A percentile compares a stretch with the other conserved stretches of the same genome.
Evolutionary conservation across 2,329 filamentous ascomycete genomes (phyloP).

Genomic region (Fusarium duplospermum): DNA sequence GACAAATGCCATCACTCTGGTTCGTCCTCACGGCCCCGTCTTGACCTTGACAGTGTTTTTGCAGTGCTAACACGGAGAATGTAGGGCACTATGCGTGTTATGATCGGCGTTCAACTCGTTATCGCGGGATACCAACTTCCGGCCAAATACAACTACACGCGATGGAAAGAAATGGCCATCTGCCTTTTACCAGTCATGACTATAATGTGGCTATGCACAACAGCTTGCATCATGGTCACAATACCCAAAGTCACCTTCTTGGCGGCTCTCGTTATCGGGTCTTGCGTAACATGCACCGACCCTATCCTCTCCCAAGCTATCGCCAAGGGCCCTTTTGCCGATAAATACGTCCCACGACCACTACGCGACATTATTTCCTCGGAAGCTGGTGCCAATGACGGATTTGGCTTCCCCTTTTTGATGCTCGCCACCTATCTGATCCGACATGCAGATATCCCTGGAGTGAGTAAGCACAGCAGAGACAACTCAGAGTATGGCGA

Average conservation of each 20-base stretch:
- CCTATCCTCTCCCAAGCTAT: conserved; percentile 23
- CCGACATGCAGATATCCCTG: conserved; percentile 6
- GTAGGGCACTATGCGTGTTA: conserved; percentile 63
- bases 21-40: not conserved
- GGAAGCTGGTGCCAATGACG: conserved; percentile 68
- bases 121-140: conserved; percentile 73
- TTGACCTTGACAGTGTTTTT: not conserved
- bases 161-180: conserved; percentile 65
- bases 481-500: not conserved
- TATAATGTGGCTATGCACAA: conserved; percentile 70
- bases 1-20: not conserved
- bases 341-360: conserved; percentile 68
- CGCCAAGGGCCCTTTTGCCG: conserved; percentile 58
- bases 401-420: conserved; percentile 53
- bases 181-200: conserved; percentile 71
- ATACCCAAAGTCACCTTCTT: conserved; percentile 66
- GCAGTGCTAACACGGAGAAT: not conserved
- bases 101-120: conserved; percentile 72
- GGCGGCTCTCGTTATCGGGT: conserved; percentile 67
- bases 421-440: conserved; percentile 48
- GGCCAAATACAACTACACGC: conserved; percentile 62
- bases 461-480: not conserved
- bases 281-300: conserved; percentile 70
- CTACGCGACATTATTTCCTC: conserved; percentile 71
- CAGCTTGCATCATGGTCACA: conserved; percentile 64